Percentiles rank a stretch among this genome's conserved stretches.
Conservation (phyloP, 2,329 filamentous ascomycete species). For the Eutypella sp. region DNA sequence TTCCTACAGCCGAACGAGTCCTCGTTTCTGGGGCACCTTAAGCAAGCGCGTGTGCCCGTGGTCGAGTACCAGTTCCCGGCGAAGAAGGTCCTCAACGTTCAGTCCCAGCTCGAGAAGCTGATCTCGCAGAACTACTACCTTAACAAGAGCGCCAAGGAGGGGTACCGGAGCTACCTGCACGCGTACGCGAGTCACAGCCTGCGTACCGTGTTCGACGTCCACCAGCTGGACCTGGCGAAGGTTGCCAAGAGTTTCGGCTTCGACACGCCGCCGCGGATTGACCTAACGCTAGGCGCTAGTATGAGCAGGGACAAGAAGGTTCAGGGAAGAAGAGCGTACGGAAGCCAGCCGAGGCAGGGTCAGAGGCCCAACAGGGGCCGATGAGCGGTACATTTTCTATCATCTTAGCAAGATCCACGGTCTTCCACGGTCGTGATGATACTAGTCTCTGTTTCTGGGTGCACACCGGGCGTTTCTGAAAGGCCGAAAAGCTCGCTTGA, state of each 20-base stretch:
- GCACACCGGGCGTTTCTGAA: no score
- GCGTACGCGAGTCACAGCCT: slow-evolving; percentile 87
- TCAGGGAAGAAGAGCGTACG: slow-evolving; percentile 62
- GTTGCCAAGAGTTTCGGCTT: slow-evolving; percentile 85
- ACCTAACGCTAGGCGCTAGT: slow-evolving; percentile 72
- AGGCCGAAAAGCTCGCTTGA: no score
- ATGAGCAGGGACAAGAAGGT: slow-evolving; percentile 69
- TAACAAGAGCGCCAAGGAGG: slow-evolving; percentile 75
- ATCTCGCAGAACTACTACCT: slow-evolving; percentile 96
- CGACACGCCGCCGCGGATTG: slow-evolving; percentile 68
- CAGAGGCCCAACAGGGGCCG: slow-evolving; percentile 47
- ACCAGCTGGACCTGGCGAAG: slow-evolving; percentile 77
- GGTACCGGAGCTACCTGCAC: slow-evolving; percentile 87
- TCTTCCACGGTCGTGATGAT: not conserved
- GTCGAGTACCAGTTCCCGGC: slow-evolving; percentile 94
- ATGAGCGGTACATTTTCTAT: no score
- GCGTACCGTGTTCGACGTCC: slow-evolving; percentile 77
- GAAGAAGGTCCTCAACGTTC: slow-evolving; percentile 86
- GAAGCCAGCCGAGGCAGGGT: slow-evolving; percentile 68
- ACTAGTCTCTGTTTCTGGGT: no score
- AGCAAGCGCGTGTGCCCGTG: slow-evolving; percentile 85
- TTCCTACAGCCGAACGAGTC: slow-evolving; percentile 91
- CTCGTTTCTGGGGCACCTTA: slow-evolving; percentile 86
- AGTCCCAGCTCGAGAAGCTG: slow-evolving; percentile 88
- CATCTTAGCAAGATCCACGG: no score